Percentiles rank a stretch among this genome's conserved stretches.
These are phyloP conservation scores for Schrenkiella parvula DNA, from an alignment of 345 rosid genomes.

Conservation along the genomic window DNA sequence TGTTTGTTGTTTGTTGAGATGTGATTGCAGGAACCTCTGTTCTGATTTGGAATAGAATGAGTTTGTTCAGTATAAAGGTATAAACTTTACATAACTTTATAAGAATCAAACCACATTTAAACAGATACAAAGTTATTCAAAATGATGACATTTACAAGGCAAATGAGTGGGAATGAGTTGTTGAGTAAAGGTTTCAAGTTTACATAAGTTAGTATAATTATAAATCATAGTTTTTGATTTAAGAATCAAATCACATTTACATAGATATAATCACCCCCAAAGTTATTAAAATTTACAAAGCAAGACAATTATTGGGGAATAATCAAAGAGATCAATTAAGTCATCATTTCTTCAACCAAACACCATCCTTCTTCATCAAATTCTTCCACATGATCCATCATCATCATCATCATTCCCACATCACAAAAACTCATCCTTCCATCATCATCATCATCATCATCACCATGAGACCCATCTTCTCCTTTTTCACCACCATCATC, in stretches of 20 bases:
- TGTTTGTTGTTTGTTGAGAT: background rate
- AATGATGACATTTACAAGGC: too few relatives aligned
- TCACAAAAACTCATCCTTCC: slow-evolving; percentile 30
- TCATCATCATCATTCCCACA: slow-evolving; percentile 31
- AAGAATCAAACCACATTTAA: background rate
- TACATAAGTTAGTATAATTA: slow-evolving; percentile 5
- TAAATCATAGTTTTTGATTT: slow-evolving; percentile 13
- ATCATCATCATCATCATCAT: slow-evolving; percentile 16
- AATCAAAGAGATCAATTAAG: slow-evolving; percentile 14
- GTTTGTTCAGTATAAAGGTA: background rate
- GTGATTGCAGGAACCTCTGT: slow-evolving; percentile 5
- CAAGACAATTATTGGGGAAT: slow-evolving; percentile 6
- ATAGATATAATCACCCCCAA: slow-evolving; percentile 23
- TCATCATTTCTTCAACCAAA: slow-evolving; percentile 46
- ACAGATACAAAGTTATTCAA: background rate
- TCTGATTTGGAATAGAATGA: background rate
- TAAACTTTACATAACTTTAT: background rate
- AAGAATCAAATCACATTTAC: slow-evolving; percentile 18
- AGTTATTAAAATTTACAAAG: slow-evolving; percentile 21
- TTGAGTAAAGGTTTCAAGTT: slow-evolving; percentile 1
- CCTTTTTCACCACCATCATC: background rate
- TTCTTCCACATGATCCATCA: slow-evolving; percentile 29
- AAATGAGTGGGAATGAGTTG: background rate
- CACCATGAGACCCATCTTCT: background rate
- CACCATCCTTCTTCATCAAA: slow-evolving; percentile 59